Base-by-base conservation (phyloP, 2,329 filamentous ascomycete genomes). In the Nigrospora sphaerica region DNA sequence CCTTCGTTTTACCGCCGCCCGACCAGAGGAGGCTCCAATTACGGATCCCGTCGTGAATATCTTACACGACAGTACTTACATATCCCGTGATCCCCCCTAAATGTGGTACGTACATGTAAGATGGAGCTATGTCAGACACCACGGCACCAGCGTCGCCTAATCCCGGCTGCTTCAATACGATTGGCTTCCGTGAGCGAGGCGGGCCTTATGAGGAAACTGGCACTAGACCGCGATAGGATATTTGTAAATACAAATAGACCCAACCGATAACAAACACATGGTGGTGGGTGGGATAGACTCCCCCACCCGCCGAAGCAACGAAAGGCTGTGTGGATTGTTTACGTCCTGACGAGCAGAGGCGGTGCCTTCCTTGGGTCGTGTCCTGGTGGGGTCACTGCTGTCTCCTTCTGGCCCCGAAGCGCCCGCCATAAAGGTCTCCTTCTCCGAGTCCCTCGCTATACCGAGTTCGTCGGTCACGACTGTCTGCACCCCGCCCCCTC, bases 221-320 rank as follows among this genome's bases (percentile, higher is more conserved):
- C 59, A 55, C 71, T 69, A 73, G 43, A 4, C 64, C 62, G 6
- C 6, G 52, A 64, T 54, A 55, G 68, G 72, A 55, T 71, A 65
- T 60, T 62, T 62, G 68, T 73, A 75, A 75, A 49, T 40, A 75
- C 69, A 73, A 64, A 39, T 46, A 48, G 42, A 47, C 5, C 23
- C 23, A 28, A 10, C 23, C 23, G 23, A 28, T 28, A 28, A 28
- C 23, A 28, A 28, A 28, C 23, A 28, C 23, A 28, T 28, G 23
- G 34, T 14, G 14, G 11, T 36, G 12, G 34, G 13, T 17, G 36
- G 28, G 28, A 18, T 19, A 10, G 47, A 53, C 51, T 31, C 43
- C 19, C 32, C 37, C 18, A 34, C 32, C 12, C 16, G 28, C 43
- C n/a, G 37, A 18, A 38, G 50, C 44, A 39, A 39, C 47, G 41